Evolutionary conservation across 2,329 filamentous ascomycete species (phyloP).

Genomic region (Ceratocystis harringtonii): DNA sequence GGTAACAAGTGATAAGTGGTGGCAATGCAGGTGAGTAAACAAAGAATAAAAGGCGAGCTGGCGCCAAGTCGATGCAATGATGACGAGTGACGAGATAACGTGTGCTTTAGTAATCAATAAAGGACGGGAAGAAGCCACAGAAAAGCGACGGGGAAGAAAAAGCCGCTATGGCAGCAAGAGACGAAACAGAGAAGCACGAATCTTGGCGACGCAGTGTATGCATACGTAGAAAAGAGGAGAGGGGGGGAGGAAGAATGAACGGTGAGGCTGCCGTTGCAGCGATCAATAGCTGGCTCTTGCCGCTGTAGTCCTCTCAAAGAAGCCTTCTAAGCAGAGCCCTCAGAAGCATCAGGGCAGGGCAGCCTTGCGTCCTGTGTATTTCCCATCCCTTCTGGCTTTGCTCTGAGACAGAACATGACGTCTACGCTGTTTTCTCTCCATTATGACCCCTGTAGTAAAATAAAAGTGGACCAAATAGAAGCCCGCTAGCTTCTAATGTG

Average conservation of each 20-base stretch:
- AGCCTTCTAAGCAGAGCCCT: too few species aligned
- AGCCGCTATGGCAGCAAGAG: background rate
- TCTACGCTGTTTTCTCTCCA: too few species aligned
- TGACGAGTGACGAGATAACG: background rate
- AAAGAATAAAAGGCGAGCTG: background rate
- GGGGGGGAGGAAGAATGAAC: background rate
- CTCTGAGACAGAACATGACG: too few species aligned
- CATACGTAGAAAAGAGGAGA: background rate
- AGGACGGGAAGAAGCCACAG: background rate
- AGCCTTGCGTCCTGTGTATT: too few species aligned
- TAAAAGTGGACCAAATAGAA: too few species aligned
- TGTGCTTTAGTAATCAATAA: background rate
- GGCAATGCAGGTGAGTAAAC: background rate
- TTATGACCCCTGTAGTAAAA: too few species aligned
- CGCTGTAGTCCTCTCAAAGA: background rate
- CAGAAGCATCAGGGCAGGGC: too few species aligned
- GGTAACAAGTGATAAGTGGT: background rate
- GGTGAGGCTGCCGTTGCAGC: background rate
- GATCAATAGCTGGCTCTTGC: background rate
- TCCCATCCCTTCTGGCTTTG: too few species aligned
- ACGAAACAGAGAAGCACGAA: background rate
- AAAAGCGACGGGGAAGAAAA: background rate
- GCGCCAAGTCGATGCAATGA: background rate
- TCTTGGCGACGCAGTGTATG: background rate
- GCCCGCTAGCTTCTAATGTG: too few species aligned